A percentile compares a stretch with the other conserved stretches of the same genome.
Evolutionary conservation across 225 moss, liverwort and hornwort species (phyloP).

Genomic region (Pleurozium schreberi): DNA sequence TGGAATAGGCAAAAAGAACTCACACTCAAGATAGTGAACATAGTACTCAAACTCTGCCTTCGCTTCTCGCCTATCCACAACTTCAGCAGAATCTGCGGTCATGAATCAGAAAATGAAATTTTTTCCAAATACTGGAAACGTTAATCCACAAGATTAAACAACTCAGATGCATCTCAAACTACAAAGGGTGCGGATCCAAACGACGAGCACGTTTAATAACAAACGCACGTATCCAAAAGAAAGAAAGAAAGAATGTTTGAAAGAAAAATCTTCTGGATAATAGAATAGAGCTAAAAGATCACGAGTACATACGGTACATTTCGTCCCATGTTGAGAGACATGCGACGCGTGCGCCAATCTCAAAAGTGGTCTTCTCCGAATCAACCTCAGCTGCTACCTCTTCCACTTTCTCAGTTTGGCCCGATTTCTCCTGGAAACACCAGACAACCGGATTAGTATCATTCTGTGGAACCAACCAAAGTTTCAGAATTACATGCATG

Average conservation of each 20-base stretch:
- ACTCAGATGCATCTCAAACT: background rate
- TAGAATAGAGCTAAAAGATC: background rate
- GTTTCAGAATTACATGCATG: background rate
- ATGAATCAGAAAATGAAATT: background rate
- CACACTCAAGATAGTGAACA: slow-evolving; percentile 92
- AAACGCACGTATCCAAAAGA: background rate
- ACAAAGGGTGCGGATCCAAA: background rate
- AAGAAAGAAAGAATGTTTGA: background rate
- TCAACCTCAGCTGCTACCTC: slow-evolving; percentile 44
- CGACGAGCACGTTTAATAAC: background rate
- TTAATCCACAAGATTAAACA: background rate
- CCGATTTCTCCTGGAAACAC: slow-evolving; percentile 29
- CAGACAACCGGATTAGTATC: background rate
- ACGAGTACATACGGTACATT: slow-evolving; percentile 61
- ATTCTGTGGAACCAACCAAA: background rate
- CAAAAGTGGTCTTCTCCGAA: slow-evolving; percentile 50
- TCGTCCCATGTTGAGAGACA: slow-evolving; percentile 93
- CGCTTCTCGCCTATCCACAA: slow-evolving; percentile 74
- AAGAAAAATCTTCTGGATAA: background rate
- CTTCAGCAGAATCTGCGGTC: slow-evolving; percentile 81
- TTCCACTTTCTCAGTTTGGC: slow-evolving; percentile 42
- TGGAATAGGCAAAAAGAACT: slow-evolving; percentile 17
- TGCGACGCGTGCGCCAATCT: slow-evolving; percentile 65
- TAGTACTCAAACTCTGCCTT: slow-evolving; percentile 81
- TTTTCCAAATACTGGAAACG: background rate